A percentile compares a stretch with the other conserved stretches of the same genome.
phyloP scores from a whole-genome alignment of 805 yeast genomes.

The Jamesozyma hellenica region DNA sequence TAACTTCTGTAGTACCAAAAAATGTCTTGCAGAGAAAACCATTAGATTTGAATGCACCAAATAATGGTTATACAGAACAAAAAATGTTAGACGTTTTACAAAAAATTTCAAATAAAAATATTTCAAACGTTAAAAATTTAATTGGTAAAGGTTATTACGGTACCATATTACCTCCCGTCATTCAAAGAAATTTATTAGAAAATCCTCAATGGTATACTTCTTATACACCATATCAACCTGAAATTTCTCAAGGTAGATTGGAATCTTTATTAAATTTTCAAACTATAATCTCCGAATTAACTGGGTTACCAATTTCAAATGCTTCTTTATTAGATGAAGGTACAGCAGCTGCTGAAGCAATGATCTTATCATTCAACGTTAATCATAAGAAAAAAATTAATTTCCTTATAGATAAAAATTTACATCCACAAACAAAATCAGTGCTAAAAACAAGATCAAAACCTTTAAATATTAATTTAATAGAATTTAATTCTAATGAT shows the following conservation, averaged over 20 bases:
- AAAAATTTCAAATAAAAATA: constrained; percentile 65
- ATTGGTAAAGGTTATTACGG: constrained; percentile 95
- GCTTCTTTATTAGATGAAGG: constrained; percentile 94
- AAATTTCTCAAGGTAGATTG: constrained; percentile 91
- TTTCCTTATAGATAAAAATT: constrained; percentile 63
- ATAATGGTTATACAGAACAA: constrained; percentile 67
- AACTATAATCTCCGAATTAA: constrained; percentile 80
- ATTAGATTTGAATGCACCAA: constrained; percentile 52
- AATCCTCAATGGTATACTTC: constrained; percentile 98
- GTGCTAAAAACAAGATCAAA: constrained; percentile 73
- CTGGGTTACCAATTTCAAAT: constrained; percentile 91
- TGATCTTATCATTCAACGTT: constrained; percentile 69
- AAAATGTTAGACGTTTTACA: constrained; percentile 64
- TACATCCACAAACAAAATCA: constrained; percentile 78
- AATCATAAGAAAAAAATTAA: constrained; percentile 54
- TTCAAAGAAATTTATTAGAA: constrained; percentile 85
- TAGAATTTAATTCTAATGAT: constrained; percentile 43
- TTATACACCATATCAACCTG: constrained; percentile 97
- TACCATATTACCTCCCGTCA: constrained; percentile 80
- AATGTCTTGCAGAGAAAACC: constrained; percentile 62
- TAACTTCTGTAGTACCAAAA: constrained; percentile 64
- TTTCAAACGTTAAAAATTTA: constrained; percentile 51
- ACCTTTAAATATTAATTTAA: constrained; percentile 58
- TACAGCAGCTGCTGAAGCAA: constrained; percentile 95
- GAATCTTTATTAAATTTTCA: constrained; percentile 86